A percentile compares a stretch with the other conserved stretches of the same genome.
Evolutionary conservation across 164 flowering plant genomes (phyloP).

Genomic region (Umbilicus rupestris): DNA sequence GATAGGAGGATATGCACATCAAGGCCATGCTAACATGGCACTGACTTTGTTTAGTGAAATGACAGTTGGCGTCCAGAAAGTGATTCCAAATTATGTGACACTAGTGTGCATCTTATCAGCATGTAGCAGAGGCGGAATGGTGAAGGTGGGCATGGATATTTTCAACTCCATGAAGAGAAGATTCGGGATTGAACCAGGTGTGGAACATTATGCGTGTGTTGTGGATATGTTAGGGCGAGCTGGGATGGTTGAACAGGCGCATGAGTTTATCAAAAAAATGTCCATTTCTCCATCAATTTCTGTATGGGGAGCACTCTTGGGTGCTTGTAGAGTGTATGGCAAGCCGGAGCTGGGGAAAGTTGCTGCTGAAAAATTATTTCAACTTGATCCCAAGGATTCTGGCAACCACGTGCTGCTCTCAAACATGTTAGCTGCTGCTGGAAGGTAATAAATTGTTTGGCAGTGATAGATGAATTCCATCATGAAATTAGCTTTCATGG

Average conservation of each 20-base stretch:
- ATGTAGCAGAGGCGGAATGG: constrained; percentile 68
- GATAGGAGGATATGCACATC: constrained; percentile 76
- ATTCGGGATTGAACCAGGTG: constrained; percentile 54
- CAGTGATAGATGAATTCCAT: background rate
- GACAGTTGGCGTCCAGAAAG: constrained; percentile 18
- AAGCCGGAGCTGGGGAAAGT: constrained; percentile 55
- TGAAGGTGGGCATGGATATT: constrained; percentile 47
- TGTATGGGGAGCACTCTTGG: constrained; percentile 84
- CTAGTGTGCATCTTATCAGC: constrained; percentile 64
- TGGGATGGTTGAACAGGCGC: constrained; percentile 65
- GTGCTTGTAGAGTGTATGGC: constrained; percentile 59
- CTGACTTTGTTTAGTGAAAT: constrained; percentile 49
- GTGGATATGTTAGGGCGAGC: constrained; percentile 80
- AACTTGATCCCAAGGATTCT: constrained; percentile 75
- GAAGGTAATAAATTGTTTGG: constrained; percentile 29
- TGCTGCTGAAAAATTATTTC: constrained; percentile 61
- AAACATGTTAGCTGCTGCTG: constrained; percentile 70
- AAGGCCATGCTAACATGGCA: constrained; percentile 60
- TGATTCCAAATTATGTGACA: constrained; percentile 59
- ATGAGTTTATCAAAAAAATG: constrained; percentile 51
- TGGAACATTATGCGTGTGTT: constrained; percentile 85
- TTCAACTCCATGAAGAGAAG: constrained; percentile 56
- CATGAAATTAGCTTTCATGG: background rate
- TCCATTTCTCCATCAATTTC: constrained; percentile 54
- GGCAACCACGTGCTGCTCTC: constrained; percentile 82